phyloP scores from a whole-genome alignment of 345 rosid genomes.

The Euphorbia pulcherrima region DNA sequence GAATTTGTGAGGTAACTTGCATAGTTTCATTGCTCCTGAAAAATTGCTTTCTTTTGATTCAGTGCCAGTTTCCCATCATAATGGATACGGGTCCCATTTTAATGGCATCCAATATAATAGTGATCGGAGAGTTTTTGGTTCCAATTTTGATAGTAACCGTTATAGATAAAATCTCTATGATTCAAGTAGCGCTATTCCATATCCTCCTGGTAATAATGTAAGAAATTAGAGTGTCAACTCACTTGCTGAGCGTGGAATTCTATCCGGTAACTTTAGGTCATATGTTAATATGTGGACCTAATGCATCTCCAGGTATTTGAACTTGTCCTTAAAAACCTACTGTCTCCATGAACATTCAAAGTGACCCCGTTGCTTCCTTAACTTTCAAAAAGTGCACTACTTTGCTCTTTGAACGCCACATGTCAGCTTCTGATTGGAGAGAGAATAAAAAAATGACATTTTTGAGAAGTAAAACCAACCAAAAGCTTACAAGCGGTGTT shows the following conservation, averaged over 20 bases:
- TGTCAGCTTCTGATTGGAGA: too few relatives aligned
- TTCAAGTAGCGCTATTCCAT: slow-evolving; percentile 33
- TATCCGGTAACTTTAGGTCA: background rate
- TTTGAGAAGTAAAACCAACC: too few relatives aligned
- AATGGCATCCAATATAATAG: slow-evolving; percentile 47
- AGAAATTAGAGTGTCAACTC: background rate
- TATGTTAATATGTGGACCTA: slow-evolving; percentile 19
- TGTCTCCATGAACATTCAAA: too few relatives aligned
- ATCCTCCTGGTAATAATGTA: slow-evolving; percentile 29
- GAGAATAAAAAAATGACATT: too few relatives aligned
- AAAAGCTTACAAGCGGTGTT: too few relatives aligned
- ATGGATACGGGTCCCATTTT: slow-evolving; percentile 49
- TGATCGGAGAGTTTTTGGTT: slow-evolving; percentile 61
- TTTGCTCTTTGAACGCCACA: too few relatives aligned
- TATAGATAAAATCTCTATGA: slow-evolving; percentile 55
- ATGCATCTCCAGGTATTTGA: too few relatives aligned
- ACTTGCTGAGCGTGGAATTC: background rate
- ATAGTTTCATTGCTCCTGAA: slow-evolving; percentile 19
- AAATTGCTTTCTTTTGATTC: slow-evolving; percentile 25
- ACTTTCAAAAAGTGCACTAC: too few relatives aligned
- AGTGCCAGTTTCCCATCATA: slow-evolving; percentile 47
- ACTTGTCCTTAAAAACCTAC: too few relatives aligned
- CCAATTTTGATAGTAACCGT: slow-evolving; percentile 51
- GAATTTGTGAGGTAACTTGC: background rate
- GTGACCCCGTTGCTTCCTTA: too few relatives aligned